These are phyloP conservation scores for Myxozyma lipomycoides DNA, from an alignment of 805 yeast genomes.

Conservation along the genomic window DNA sequence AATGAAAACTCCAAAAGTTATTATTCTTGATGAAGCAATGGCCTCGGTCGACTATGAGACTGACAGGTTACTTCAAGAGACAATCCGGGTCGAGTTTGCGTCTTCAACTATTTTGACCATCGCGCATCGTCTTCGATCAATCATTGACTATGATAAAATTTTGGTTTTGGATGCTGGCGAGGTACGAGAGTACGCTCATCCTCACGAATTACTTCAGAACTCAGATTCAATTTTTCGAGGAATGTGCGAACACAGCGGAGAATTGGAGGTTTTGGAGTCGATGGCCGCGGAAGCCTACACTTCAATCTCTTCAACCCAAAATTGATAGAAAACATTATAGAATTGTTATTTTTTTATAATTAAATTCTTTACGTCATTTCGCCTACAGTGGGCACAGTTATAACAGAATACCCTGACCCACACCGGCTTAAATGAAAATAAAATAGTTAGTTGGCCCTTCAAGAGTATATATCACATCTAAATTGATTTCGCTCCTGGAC, in stretches of 20 bases:
- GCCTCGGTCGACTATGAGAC: constrained; percentile 73
- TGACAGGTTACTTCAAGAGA: constrained; percentile 67
- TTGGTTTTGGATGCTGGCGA: constrained; percentile 77
- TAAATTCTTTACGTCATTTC: too few relatives aligned
- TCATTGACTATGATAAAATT: constrained; percentile 66
- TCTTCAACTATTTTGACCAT: constrained; percentile 75
- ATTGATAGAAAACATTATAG: too few relatives aligned
- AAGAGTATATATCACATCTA: too few relatives aligned
- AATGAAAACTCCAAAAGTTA: constrained; percentile 62
- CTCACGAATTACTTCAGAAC: constrained; percentile 52
- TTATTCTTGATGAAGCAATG: constrained; percentile 77
- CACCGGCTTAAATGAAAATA: too few relatives aligned
- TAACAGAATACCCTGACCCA: too few relatives aligned
- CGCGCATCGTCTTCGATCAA: constrained; percentile 77
- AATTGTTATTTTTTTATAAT: too few relatives aligned
- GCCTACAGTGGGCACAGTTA: too few relatives aligned
- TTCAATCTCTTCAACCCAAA: background rate
- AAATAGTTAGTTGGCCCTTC: too few relatives aligned
- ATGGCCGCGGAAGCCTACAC: constrained; percentile 51
- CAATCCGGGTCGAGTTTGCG: constrained; percentile 61
- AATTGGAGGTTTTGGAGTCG: constrained; percentile 66
- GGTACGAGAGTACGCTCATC: constrained; percentile 68
- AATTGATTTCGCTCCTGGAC: too few relatives aligned
- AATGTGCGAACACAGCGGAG: constrained; percentile 88
- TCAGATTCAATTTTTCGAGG: constrained; percentile 53